Conservation (phyloP, 306 rosid species). For the Ammopiptanthus mongolicus region DNA sequence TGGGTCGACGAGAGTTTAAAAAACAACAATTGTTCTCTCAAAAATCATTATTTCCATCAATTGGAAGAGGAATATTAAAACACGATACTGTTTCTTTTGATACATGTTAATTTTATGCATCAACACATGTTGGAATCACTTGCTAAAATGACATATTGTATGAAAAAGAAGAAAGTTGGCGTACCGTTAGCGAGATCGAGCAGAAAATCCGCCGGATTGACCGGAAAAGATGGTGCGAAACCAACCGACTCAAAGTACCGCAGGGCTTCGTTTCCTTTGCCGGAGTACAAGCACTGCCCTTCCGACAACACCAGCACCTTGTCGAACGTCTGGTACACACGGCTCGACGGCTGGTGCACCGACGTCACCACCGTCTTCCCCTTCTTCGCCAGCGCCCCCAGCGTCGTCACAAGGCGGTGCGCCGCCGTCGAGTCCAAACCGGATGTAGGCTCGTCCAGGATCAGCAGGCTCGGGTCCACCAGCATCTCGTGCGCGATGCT, state of each 20-base stretch:
- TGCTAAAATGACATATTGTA: too few relatives aligned
- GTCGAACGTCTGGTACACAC: conserved; percentile 73
- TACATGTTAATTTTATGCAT: too few relatives aligned
- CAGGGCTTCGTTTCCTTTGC: conserved; percentile 61
- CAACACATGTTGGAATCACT: too few relatives aligned
- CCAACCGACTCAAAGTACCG: conserved; percentile 66
- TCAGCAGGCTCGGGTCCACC: conserved; percentile 59
- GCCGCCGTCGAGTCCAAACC: conserved; percentile 91
- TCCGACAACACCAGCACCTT: conserved; percentile 59
- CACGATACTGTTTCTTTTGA: too few relatives aligned
- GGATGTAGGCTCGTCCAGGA: conserved; percentile 87
- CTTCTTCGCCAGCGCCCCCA: conserved; percentile 55
- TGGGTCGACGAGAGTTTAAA: too few relatives aligned
- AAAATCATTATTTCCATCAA: too few relatives aligned
- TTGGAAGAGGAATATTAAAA: too few relatives aligned
- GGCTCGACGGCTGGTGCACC: conserved; percentile 88
- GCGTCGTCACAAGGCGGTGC: conserved; percentile 47
- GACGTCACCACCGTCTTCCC: conserved; percentile 82
- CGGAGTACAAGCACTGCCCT: conserved; percentile 63
- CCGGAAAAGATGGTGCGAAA: conserved; percentile 61
- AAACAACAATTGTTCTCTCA: too few relatives aligned
- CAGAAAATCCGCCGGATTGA: conserved; percentile 90
- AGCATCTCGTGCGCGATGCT: conserved; percentile 88
- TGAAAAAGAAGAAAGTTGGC: conserved; percentile 1
- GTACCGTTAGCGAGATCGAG: conserved; percentile 96